These are phyloP conservation scores for Phytophthora parvispora DNA, from an alignment of 352 stramenopile genomes.

Conservation along the genomic window DNA sequence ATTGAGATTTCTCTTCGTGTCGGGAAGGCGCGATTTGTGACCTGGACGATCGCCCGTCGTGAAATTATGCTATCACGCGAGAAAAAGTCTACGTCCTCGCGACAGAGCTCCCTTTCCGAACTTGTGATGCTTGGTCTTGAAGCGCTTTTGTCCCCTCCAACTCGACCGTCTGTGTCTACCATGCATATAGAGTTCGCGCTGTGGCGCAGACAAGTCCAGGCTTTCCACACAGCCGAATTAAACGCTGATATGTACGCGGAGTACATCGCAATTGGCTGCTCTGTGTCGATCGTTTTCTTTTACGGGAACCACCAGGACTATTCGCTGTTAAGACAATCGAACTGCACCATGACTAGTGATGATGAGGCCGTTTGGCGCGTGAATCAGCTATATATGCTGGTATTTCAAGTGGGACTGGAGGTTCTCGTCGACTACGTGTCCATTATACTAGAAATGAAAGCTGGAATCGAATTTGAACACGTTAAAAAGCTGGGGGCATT, in stretches of 20 bases:
- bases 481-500: slow-evolving; percentile 25
- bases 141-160: background rate
- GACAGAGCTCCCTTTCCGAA: background rate
- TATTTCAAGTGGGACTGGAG: slow-evolving; percentile 17
- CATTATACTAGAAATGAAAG: slow-evolving; percentile 22
- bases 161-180: background rate
- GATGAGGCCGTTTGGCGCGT: background rate
- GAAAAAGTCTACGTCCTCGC: background rate
- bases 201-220: slow-evolving; percentile 14
- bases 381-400: slow-evolving; percentile 6
- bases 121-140: background rate
- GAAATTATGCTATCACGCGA: background rate
- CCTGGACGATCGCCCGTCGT: slow-evolving; percentile 12
- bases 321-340: slow-evolving; percentile 12
- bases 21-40: slow-evolving; percentile 30
- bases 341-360: background rate
- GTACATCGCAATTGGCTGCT: slow-evolving; percentile 52
- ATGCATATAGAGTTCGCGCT: slow-evolving; percentile 9
- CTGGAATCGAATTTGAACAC: slow-evolving; percentile 20
- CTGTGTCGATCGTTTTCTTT: slow-evolving; percentile 35
- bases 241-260: slow-evolving; percentile 44
- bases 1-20: slow-evolving; percentile 37
- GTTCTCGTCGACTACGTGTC: slow-evolving; percentile 29
- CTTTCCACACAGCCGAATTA: slow-evolving; percentile 18
- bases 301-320: slow-evolving; percentile 38